phyloP scores from a whole-genome alignment of 1,284 basidiomycete genomes.

The Psilocybe mexicana region DNA sequence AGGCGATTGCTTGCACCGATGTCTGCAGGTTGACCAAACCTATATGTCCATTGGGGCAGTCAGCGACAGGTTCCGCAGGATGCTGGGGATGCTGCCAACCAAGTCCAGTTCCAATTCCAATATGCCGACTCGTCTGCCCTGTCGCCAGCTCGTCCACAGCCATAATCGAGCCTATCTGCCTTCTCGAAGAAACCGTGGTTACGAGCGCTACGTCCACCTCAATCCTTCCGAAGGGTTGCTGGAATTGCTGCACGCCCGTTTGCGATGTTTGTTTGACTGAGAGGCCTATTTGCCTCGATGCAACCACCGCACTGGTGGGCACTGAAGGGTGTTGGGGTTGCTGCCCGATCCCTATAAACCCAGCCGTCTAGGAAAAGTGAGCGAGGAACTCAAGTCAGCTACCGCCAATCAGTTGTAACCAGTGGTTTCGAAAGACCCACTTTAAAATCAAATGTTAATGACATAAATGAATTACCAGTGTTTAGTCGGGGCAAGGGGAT shows the following conservation, averaged over 20 bases:
- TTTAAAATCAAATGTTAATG: not conserved
- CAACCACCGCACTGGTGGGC: not conserved
- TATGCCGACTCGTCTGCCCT: conserved; percentile 6
- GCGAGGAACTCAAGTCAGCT: not conserved
- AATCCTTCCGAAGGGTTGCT: not conserved
- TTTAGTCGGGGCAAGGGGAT: not conserved
- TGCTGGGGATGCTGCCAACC: conserved; percentile 11
- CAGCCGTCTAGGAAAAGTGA: not conserved
- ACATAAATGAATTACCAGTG: not conserved
- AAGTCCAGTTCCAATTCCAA: not conserved
- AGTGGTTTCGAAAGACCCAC: not conserved
- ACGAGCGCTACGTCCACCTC: not conserved
- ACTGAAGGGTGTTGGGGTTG: conserved; percentile 7
- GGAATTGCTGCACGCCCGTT: conserved; percentile 7
- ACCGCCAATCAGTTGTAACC: no score
- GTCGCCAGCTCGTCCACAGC: not conserved
- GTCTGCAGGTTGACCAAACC: not conserved
- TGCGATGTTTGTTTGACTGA: conserved; percentile 8
- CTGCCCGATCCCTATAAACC: conserved; percentile 3
- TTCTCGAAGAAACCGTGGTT: not conserved
- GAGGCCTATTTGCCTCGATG: not conserved
- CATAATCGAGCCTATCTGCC: not conserved
- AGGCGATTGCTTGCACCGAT: not conserved
- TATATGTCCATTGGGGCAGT: not conserved
- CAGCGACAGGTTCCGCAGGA: not conserved